Evolutionary conservation across 176 grass and related monocot genomes (phyloP), one percentile per base, ranked within the genome.

Genomic region (Avena atlantica): DNA sequence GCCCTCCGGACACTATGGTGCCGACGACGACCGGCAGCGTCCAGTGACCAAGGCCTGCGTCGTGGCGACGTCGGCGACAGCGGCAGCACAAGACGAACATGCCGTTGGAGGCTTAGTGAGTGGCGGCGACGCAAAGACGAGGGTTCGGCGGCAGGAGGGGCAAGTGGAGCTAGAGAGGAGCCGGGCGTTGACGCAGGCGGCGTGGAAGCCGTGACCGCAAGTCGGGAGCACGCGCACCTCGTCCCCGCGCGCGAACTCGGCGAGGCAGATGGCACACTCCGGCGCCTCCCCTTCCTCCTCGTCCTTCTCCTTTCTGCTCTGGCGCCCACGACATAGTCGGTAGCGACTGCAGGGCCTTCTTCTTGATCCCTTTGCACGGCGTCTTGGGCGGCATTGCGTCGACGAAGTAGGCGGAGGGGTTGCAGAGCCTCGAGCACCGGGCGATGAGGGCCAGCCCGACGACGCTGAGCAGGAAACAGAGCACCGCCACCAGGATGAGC

Each of bases 161-260:
- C 97, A 99, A 15, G 97, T 91, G 67, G 94, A 94, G 83, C 57
- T 90, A 81, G 92, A 94, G 1, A 86, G 44, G 3, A 99, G 94
- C 97, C 97, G 96, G 2, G 53, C 82, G 90, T 96, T 94, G 70
- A 99, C 87, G 81, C 97, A 99, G 12, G 61, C 89, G 17, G 87
- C 89, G 66, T 99, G 97, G 91, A 99, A 99, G 9, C 87, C 85
- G 76, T 99, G 94, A 48, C 67, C 72, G 90, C 97, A 99, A 12
- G 85, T 87, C 81, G 97, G 97, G 58, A 99, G 87, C 82, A 94
- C 84, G 67, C 94, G 90, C 48, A 99, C 84, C 80, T 79, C 86
- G 52, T 99, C 92, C 20, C 92, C 97, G 31, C 69, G 23, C 11
- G 89, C 63, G 81, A 99, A 99, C 36, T 37, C 36, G 4, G 3